These are phyloP conservation scores for Termitomyces sp. DNA, from an alignment of 768 basidiomycete species.

Conservation along the genomic window DNA sequence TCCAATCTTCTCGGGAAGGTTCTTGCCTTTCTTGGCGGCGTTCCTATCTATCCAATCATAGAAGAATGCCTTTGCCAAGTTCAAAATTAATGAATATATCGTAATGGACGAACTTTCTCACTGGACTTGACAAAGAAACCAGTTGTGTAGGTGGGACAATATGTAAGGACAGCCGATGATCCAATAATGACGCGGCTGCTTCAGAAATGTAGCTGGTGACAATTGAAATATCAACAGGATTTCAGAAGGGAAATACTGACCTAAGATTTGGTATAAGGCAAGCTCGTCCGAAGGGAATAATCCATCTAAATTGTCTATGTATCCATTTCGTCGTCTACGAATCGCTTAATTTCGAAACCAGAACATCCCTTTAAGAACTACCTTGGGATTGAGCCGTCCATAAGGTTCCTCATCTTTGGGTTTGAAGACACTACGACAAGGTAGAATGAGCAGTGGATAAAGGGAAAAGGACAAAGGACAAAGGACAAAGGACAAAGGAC, in stretches of 20 bases:
- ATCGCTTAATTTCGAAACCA: not conserved
- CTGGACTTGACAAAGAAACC: slow-evolving; percentile 75
- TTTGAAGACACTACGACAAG: slow-evolving; percentile 68
- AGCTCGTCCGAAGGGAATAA: slow-evolving; percentile 85
- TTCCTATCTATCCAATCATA: slow-evolving; percentile 89
- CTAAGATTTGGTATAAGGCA: slow-evolving; percentile 89
- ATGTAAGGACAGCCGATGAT: slow-evolving; percentile 62
- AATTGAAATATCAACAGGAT: not conserved
- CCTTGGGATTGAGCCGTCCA: slow-evolving; percentile 84
- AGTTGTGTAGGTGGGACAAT: slow-evolving; percentile 87
- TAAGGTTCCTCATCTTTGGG: slow-evolving; percentile 91
- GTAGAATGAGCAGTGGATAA: not conserved
- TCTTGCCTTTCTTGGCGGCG: slow-evolving; percentile 78
- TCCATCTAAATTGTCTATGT: slow-evolving; percentile 83
- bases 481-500: too few relatives aligned
- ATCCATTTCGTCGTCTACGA: slow-evolving; percentile 82
- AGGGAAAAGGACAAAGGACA: not conserved
- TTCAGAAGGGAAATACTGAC: slow-evolving; percentile 26
- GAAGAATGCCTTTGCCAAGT: slow-evolving; percentile 64
- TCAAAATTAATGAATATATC: not conserved
- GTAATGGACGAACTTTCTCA: slow-evolving; percentile 21
- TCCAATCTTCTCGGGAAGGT: slow-evolving; percentile 82
- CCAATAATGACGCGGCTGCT: slow-evolving; percentile 83
- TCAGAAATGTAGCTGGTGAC: slow-evolving; percentile 73
- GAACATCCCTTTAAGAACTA: slow-evolving; percentile 12